Percentiles rank a stretch among this genome's conserved stretches.
Evolutionary conservation across 2,329 filamentous ascomycete species (phyloP).

Genomic region (Escovopsis sp.): DNA sequence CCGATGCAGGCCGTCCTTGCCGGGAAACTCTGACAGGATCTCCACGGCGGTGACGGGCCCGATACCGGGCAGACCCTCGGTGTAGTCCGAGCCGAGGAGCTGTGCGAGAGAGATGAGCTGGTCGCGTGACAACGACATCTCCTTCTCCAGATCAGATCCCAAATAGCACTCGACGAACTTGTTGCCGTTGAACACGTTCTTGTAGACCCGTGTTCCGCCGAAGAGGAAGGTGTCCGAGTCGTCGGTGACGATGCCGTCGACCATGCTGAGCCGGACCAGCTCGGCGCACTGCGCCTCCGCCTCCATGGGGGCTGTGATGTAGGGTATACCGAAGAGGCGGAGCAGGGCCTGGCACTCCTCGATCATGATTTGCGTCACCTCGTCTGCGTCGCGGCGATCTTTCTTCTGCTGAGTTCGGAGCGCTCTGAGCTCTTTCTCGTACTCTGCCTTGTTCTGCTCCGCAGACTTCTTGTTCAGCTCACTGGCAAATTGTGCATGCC

Average conservation of each 20-base stretch:
- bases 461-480: slow-evolving; percentile 65
- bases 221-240: slow-evolving; percentile 96
- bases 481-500: slow-evolving; percentile 84
- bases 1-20: slow-evolving; percentile 42
- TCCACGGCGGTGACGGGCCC: slow-evolving; percentile 91
- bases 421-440: slow-evolving; percentile 75
- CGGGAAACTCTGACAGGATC: slow-evolving; percentile 78
- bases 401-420: slow-evolving; percentile 92
- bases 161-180: slow-evolving; percentile 98
- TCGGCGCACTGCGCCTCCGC: slow-evolving; percentile 96
- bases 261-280: slow-evolving; percentile 69
- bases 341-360: slow-evolving; percentile 87
- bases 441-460: slow-evolving; percentile 58
- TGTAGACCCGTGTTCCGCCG: slow-evolving; percentile 90
- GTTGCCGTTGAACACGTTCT: slow-evolving; percentile 99
- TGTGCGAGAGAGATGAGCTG: slow-evolving; percentile 85
- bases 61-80: slow-evolving; percentile 77
- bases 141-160: slow-evolving; percentile 66
- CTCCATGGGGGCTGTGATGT: slow-evolving; percentile 97
- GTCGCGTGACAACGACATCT: slow-evolving; percentile 72
- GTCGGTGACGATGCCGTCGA: slow-evolving; percentile 95
- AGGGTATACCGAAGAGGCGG: slow-evolving; percentile 81
- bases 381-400: slow-evolving; percentile 87
- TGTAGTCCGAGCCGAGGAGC: slow-evolving; percentile 86
- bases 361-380: slow-evolving; percentile 93